Base-by-base conservation (phyloP, 495 filamentous ascomycete species). In the Neurospora sp. region DNA sequence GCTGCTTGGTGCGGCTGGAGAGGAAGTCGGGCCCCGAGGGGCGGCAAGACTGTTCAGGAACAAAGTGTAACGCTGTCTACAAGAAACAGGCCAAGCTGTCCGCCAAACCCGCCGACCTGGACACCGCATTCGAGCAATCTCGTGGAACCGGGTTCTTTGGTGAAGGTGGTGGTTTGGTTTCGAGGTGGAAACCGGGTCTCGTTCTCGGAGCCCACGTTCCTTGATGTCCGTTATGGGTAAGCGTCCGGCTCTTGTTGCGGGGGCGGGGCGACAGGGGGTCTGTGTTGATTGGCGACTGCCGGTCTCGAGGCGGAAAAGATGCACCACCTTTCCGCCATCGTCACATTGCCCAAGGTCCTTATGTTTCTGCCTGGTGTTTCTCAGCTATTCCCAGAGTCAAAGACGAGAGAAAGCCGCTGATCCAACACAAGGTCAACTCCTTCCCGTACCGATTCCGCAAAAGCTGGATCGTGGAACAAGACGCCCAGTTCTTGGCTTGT, bases 401-500 rank as follows among this genome's bases (percentile, higher is more conserved):
- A 85, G 62, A 82, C 69, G 42, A 75, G 54, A 21, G 82, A 78
- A 40, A 86, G 79, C 73, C 87, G 80, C n/a, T 79, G 82, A 0
- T 80, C 78, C 54, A 89, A 73, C 36, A 78, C 85, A n/a, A 72
- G 70, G 4, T 84, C 83, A 21, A 89, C 80, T 34, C 77, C 78
- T 5, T 72, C 73, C 71, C 75, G 81, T n/a, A 91, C 77, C 13
- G 70, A 73, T 9, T 54, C 76, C 28, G 85, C 87, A 69, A 91
- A 78, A 9, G 80, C 81, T 11, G 62, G 71, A 13, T 82, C 84
- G 36, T 90, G 83, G 71, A 93, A 87, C 34, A 90, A 84, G 28
- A 94, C 81, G 36, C 91, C 91, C n/a, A 93, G 81, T 81, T 94
- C 92, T 81, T 93, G 91, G 75, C 89, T 91, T 13, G 92, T 93